Evolutionary conservation across 345 rosid species (phyloP), one percentile per base, ranked within the genome.

Genomic region (Populus deltoides): DNA sequence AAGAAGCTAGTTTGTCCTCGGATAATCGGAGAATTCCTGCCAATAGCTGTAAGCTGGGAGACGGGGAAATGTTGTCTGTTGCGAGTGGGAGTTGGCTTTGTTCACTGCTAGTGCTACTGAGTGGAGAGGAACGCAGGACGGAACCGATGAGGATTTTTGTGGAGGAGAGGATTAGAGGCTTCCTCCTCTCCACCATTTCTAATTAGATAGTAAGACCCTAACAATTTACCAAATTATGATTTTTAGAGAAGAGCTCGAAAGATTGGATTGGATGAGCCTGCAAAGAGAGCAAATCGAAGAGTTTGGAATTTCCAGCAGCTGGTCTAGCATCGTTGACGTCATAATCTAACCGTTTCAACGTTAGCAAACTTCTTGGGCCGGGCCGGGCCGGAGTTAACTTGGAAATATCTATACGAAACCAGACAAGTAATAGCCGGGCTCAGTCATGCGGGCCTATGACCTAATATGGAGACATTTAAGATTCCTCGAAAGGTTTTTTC

Each of bases 81-180:
- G 18, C 75, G 35, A 25, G 70, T 36, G 16, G 74, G 24, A 29
- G 70, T 67, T 25, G 73, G 24, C 38, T 81, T 10, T 66, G 61
- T 16, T 49, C 80, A 22, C 79, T 51, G 20, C 8, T 5, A 51
- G 20, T 51, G 9, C 8, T 51, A 7, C 9, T 8, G 65, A 81
- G 80, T 27, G 72, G 86, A 1, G 87, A 77, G 16, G 92, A 85
- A 71, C 51, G 75, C 5, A 92, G 88, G 2, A 96, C 51, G 63
- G 97, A 88, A 74, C 90, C 82, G 85, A 93, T 69, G 61, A 90
- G 88, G 72, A 81, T 24, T 84, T 87, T 93, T 71, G 95, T 93
- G 68, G 99, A 92, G 81, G 93, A 88, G 9, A 92, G 95, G 29
- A 96, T 81, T 74, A 92, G 90, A 82, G 97, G 97, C 86, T 78